Evolutionary conservation across 2,329 filamentous ascomycete species (phyloP).

Genomic region (Aspergillus terreus): DNA sequence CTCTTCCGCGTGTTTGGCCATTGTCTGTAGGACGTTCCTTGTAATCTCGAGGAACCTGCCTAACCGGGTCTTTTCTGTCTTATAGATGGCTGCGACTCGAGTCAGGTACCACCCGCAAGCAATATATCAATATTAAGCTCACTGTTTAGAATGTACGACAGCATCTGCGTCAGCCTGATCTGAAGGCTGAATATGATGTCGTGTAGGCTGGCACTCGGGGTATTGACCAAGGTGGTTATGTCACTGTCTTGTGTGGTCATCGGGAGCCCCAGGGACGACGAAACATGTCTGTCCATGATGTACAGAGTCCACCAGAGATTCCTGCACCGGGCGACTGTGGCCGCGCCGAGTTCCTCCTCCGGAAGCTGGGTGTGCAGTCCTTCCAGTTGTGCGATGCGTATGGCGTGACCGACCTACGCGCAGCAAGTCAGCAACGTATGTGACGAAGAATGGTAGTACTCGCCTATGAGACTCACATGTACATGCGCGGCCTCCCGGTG

Average conservation of each 20-base stretch:
- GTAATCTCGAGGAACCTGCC: constrained; percentile 36
- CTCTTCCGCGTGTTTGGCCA: constrained; percentile 38
- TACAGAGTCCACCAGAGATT: constrained; percentile 44
- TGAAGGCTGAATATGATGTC: constrained; percentile 33
- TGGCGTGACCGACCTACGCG: constrained; percentile 37
- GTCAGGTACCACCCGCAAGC: no score
- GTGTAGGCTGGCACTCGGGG: constrained; percentile 21
- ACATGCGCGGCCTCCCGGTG: constrained; percentile 33
- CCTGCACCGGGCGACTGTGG: constrained; percentile 31
- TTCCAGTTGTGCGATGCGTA: constrained; percentile 41
- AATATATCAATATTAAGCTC: background rate
- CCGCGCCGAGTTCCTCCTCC: constrained; percentile 31
- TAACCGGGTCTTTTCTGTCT: constrained; percentile 31
- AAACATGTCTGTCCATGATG: constrained; percentile 41
- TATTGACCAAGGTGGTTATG: constrained; percentile 34
- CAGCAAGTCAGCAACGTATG: background rate
- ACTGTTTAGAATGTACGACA: constrained; percentile 37
- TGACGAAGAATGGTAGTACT: background rate
- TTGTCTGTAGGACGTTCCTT: constrained; percentile 31
- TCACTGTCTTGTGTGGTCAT: constrained; percentile 38
- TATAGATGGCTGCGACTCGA: constrained; percentile 32
- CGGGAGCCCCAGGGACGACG: constrained; percentile 37
- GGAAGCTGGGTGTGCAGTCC: constrained; percentile 41
- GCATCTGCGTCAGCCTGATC: constrained; percentile 33
- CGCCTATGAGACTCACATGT: constrained; percentile 17